phyloP scores from a whole-genome alignment of 768 basidiomycete genomes.

The Boletus tomentosulus region DNA sequence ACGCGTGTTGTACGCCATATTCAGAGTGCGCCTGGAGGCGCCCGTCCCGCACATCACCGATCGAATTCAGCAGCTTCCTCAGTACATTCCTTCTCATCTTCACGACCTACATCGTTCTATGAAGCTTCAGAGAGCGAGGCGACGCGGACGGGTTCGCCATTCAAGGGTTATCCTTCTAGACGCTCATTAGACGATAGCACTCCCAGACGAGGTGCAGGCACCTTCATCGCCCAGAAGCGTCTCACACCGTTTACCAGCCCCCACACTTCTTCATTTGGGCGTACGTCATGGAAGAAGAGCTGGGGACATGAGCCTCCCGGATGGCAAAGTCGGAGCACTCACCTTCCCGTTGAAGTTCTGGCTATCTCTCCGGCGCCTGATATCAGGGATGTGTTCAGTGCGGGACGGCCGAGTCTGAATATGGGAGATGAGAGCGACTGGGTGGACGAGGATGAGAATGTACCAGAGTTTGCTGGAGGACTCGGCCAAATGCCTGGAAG shows the following conservation, averaged over 20 bases:
- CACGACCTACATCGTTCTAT: constrained; percentile 73
- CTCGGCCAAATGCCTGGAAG: constrained; percentile 54
- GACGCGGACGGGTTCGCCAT: constrained; percentile 61
- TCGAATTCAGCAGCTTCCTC: constrained; percentile 79
- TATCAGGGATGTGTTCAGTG: constrained; percentile 76
- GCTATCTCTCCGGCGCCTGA: constrained; percentile 53
- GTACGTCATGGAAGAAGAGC: constrained; percentile 84
- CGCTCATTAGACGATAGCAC: constrained; percentile 45
- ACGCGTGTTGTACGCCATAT: constrained; percentile 73
- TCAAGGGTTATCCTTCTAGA: constrained; percentile 45
- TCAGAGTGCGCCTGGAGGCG: constrained; percentile 34
- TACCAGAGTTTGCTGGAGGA: constrained; percentile 68
- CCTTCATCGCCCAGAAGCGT: constrained; percentile 81
- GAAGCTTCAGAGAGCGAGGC: constrained; percentile 69
- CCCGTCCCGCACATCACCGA: constrained; percentile 55
- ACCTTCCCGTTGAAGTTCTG: constrained; percentile 73
- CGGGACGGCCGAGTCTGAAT: constrained; percentile 50
- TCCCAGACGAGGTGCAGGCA: constrained; percentile 43
- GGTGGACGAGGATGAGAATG: constrained; percentile 85
- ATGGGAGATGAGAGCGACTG: constrained; percentile 80
- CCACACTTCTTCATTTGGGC: constrained; percentile 46
- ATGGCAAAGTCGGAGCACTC: constrained; percentile 65
- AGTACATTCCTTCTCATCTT: constrained; percentile 69
- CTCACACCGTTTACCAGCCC: constrained; percentile 68
- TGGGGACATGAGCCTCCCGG: constrained; percentile 88